Base-by-base conservation (phyloP, 1,139 yeast genomes). In the Taphrina confusa region DNA sequence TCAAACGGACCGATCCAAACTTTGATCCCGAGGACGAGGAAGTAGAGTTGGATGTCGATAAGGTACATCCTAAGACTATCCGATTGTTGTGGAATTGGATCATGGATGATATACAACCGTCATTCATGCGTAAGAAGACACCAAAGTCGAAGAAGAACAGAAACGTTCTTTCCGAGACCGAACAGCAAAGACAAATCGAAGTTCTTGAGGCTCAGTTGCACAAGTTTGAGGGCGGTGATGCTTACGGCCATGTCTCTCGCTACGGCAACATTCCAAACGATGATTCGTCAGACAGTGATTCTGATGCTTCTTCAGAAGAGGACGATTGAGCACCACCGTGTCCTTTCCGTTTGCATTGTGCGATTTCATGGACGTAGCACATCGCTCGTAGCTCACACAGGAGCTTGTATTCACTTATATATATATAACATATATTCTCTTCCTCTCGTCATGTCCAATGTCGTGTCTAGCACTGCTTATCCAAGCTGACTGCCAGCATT, bases 41-140 rank as follows among this genome's bases (percentile, higher is more conserved):
- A 71, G 94, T 92, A 63, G 98, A 94, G 76, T 79, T 92, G 65
- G 98, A 94, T 73, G 87, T 94, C 84, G 97, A 92, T 73, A 88
- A 86, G 73, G 80, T 92, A 68, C 96, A 89, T 68, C 92, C 89
- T 67, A 78, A 82, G 58, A 91, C 97, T 1, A 81, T 92, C 55
- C 75, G 88, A 71, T 87, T 88, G 69, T 77, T 92, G 66, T 91
- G 91, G 77, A 85, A 87, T 72, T 86, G 80, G 72, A 84, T 86
- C 86, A 85, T 67, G 83, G 83, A 64, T 80, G 80, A 65, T 58
- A 65, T 47, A 61, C 68, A 9, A 61, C 67, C 9, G 37, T 66
- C 16, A 22, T 54, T 54, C 28, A 5, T 54, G 47, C 70, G n/a
- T 59, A 61, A 16, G 25, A 65, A 22, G 57, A 57, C 62, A 49